Base-by-base conservation (phyloP, 768 basidiomycete species). In the Lactifluus piperatus region DNA sequence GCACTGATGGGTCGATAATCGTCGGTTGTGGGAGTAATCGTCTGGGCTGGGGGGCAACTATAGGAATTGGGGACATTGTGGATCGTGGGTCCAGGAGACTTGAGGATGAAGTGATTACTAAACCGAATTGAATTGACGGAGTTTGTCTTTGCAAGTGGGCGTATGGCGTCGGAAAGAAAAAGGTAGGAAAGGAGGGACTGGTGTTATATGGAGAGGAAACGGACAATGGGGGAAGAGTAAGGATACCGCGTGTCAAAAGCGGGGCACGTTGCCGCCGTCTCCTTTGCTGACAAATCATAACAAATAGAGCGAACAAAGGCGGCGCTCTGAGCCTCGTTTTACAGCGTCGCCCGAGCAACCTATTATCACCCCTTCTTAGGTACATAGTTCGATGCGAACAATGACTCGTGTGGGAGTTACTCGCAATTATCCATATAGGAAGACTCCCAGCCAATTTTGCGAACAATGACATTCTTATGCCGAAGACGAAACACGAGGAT, bases 11-110 rank as follows among this genome's bases (percentile, higher is more conserved):
- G 47, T 56, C 58, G 34, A 60, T 56, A 32, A 59, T 65, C 37
- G 62, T 54, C 24, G 62, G 58, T 20, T 58, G 54, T 2, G 60
- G 56, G 16, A 32, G 39, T 5, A 57, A 46, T 32, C 62, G 62
- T 20, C 57, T 57, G 16, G 62, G 64, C 45, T 65, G 62, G 29
- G 64, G 64, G 8, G 64, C 64, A 55, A 63, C 51, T 34, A 64
- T 63, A 45, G 64, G 57, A 34, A 58, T 63, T 37, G 62, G 61
- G 27, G 62, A 30, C 64, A 65, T 65, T 44, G 62, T 60, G 49
- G 54, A 49, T 54, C 47, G 41, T 49, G 13, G 8, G 30, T 54
- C 37, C 6, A 20, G 11, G 32, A 14, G 43, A 18, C 37, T 27
- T 9, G 36, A 10, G 26, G 39, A 20, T 22, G 47, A 39, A 27